A percentile compares a stretch with the other conserved stretches of the same genome.
Conservation (phyloP, 306 rosid species). For the Malus fusca region DNA sequence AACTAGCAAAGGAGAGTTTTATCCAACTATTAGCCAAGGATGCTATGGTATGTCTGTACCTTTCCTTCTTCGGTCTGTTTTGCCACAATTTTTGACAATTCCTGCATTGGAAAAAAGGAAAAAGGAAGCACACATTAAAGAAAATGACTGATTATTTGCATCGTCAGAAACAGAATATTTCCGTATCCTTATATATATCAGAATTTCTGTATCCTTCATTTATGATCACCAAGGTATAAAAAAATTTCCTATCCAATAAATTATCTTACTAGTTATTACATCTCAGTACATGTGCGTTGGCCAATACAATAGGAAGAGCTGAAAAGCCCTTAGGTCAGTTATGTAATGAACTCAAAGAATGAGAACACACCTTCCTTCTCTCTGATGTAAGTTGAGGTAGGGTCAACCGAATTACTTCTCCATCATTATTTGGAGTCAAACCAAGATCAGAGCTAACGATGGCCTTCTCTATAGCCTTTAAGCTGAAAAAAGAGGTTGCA, state of each 20-base stretch:
- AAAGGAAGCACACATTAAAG: neutral
- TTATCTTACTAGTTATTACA: neutral
- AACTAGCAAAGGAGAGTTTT: conserved; percentile 10
- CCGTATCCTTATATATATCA: neutral
- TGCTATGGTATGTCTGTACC: conserved; percentile 34
- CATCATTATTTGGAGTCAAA: conserved; percentile 94
- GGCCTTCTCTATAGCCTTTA: conserved; percentile 94
- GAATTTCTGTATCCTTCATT: neutral
- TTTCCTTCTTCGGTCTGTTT: conserved; percentile 96
- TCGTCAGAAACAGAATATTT: neutral
- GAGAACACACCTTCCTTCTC: conserved; percentile 72
- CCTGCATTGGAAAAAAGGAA: conserved; percentile 33
- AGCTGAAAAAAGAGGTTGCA: conserved; percentile 33
- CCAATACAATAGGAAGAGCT: neutral
- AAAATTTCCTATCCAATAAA: neutral
- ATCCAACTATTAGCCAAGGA: conserved; percentile 10
- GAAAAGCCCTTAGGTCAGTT: neutral
- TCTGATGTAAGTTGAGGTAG: conserved; percentile 87
- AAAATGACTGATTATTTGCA: neutral
- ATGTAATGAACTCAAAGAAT: neutral
- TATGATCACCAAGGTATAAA: neutral
- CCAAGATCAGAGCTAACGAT: conserved; percentile 80
- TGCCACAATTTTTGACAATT: conserved; percentile 70
- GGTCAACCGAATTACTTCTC: conserved; percentile 71
- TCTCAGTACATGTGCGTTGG: neutral